These are phyloP conservation scores for Hypoxylon lienhwacheense DNA, from an alignment of 495 filamentous ascomycete genomes.

Conservation along the genomic window DNA sequence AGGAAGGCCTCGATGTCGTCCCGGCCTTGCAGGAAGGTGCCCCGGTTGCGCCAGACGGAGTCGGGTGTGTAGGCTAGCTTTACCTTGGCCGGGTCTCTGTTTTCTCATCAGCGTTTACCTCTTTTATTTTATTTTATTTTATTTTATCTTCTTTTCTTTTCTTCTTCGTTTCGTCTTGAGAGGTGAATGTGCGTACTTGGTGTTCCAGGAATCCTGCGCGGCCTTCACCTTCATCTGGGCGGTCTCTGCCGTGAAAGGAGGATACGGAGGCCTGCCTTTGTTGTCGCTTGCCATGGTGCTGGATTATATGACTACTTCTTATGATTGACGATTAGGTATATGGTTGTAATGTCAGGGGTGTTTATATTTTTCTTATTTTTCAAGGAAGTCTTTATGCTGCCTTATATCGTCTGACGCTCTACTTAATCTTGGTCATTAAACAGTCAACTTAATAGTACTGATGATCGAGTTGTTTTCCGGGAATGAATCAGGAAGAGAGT, in stretches of 20 bases:
- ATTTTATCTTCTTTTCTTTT: not conserved
- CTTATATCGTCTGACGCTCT: not conserved
- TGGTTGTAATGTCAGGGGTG: not conserved
- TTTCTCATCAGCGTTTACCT: not conserved
- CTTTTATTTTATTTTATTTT: not conserved
- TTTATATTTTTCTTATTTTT: too few relatives aligned
- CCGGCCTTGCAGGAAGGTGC: constrained; percentile 69
- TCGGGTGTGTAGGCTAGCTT: constrained; percentile 73
- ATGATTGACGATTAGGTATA: not conserved
- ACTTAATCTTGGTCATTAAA: not conserved
- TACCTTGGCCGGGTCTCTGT: constrained; percentile 63
- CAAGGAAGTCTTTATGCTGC: not conserved
- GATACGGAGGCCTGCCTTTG: constrained; percentile 51
- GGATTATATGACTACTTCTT: not conserved
- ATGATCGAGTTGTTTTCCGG: constrained; percentile 8
- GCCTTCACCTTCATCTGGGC: constrained; percentile 81
- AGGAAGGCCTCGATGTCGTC: constrained; percentile 72
- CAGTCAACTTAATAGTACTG: not conserved
- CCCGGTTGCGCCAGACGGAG: constrained; percentile 83
- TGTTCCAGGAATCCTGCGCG: constrained; percentile 86
- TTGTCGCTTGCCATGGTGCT: constrained; percentile 26
- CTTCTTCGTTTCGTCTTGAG: not conserved
- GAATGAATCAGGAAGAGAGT: constrained; percentile 2
- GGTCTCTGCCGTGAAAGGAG: constrained; percentile 79
- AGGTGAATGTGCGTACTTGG: constrained; percentile 55